Conservation (phyloP, 2,329 filamentous ascomycete genomes). For the Colletotrichum liriopes region DNA sequence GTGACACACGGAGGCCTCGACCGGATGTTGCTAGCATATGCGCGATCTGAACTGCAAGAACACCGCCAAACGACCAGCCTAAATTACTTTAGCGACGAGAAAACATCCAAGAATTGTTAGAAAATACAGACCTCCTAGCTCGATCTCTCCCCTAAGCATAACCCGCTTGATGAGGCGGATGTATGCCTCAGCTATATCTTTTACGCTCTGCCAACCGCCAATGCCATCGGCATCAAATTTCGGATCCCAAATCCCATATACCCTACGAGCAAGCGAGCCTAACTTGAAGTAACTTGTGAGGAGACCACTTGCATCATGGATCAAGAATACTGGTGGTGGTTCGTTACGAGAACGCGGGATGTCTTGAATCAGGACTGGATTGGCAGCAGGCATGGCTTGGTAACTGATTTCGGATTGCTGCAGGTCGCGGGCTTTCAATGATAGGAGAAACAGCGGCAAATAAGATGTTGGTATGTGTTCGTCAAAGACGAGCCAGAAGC, state of each 20-base stretch:
- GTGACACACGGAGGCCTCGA: conserved; percentile 29
- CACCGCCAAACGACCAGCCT: conserved; percentile 38
- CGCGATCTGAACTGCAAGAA: conserved; percentile 25
- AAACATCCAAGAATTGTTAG: accelerated
- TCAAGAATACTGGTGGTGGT: conserved; percentile 26
- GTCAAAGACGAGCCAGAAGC: no score
- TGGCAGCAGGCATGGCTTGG: conserved; percentile 26
- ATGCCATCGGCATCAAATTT: conserved; percentile 36
- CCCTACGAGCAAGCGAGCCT: conserved; percentile 13
- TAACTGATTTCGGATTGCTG: no score
- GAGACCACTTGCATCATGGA: conserved; percentile 35
- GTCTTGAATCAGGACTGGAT: conserved; percentile 34
- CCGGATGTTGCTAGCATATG: conserved; percentile 34
- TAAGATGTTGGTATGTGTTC: no score
- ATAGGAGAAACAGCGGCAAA: no score
- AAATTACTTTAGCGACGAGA: accelerated
- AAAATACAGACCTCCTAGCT: conserved; percentile 4
- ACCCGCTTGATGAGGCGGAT: conserved; percentile 36
- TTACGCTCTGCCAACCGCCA: conserved; percentile 35
- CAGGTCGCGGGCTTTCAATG: no score
- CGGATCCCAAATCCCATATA: conserved; percentile 37
- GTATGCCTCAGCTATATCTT: conserved; percentile 31
- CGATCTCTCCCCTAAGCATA: conserved; percentile 34
- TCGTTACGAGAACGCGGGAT: conserved; percentile 24
- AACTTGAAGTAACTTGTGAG: conserved; percentile 38